phyloP scores from a whole-genome alignment of 2,329 filamentous ascomycete genomes.

The Didymella keratinophila region DNA sequence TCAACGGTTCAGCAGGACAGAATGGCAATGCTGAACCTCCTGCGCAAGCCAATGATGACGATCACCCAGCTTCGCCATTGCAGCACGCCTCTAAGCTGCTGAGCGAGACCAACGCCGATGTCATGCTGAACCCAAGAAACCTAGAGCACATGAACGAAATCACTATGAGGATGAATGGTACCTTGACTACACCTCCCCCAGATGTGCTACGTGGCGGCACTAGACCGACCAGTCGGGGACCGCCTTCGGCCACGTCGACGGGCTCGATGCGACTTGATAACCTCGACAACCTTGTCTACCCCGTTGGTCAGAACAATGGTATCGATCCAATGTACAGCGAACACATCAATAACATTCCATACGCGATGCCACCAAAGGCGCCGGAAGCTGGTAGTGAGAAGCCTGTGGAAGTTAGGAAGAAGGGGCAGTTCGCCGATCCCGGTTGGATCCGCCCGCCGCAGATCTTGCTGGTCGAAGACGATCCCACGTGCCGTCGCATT shows the following conservation, averaged over 20 bases:
- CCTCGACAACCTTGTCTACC: slow-evolving; percentile 80
- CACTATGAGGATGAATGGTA: slow-evolving; percentile 62
- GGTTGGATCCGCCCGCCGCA: slow-evolving; percentile 74
- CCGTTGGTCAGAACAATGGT: slow-evolving; percentile 86
- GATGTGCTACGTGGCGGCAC: slow-evolving; percentile 60
- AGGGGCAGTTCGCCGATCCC: slow-evolving; percentile 67
- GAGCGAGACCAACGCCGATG: slow-evolving; percentile 70
- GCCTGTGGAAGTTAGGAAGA: slow-evolving; percentile 64
- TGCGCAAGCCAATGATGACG: slow-evolving; percentile 61
- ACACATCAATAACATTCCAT: slow-evolving; percentile 93
- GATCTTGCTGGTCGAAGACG: slow-evolving; percentile 89
- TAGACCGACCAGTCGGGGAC: slow-evolving; percentile 55
- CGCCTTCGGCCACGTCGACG: slow-evolving; percentile 59
- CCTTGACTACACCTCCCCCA: slow-evolving; percentile 65
- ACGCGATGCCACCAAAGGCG: slow-evolving; percentile 74
- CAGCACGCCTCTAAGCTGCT: slow-evolving; percentile 73
- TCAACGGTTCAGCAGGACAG: slow-evolving; percentile 48
- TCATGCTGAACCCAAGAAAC: slow-evolving; percentile 68
- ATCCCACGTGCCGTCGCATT: slow-evolving; percentile 71
- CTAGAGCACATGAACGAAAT: slow-evolving; percentile 71
- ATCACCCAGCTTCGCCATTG: slow-evolving; percentile 71
- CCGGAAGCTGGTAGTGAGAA: slow-evolving; percentile 58
- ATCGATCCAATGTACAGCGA: slow-evolving; percentile 96
- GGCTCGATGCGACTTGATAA: slow-evolving; percentile 64
- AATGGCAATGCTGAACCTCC: slow-evolving; percentile 54